Percentiles rank a stretch among this genome's conserved stretches.
These are phyloP conservation scores for Thraustochytrium sp. DNA, from an alignment of 352 stramenopile genomes.

Conservation along the genomic window DNA sequence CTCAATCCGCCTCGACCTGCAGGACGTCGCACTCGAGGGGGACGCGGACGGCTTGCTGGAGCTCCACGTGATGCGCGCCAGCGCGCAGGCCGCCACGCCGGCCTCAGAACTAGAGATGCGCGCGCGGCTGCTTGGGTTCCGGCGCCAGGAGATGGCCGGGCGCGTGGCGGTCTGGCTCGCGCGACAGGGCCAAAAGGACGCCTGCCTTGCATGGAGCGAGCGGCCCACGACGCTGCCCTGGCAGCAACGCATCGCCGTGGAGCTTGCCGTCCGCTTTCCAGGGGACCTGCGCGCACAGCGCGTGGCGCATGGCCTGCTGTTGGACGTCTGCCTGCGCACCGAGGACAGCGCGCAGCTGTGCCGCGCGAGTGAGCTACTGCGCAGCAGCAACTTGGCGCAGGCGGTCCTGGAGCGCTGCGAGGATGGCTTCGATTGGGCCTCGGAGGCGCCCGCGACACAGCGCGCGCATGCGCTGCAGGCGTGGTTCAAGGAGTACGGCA, in stretches of 20 bases:
- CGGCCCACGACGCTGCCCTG: not conserved
- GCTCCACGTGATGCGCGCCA: not conserved
- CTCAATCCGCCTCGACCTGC: not conserved
- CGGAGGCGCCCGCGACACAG: not conserved
- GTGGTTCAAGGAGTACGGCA: not conserved
- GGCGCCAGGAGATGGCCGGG: not conserved
- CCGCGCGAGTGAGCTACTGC: not conserved
- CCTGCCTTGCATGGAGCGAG: not conserved
- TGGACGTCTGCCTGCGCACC: not conserved
- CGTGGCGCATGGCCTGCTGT: not conserved
- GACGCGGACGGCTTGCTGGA: not conserved
- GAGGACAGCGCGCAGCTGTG: not conserved
- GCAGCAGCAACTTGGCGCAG: not conserved
- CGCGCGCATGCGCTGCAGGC: not conserved
- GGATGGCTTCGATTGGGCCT: not conserved
- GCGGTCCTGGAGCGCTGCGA: not conserved
- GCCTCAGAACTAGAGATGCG: not conserved
- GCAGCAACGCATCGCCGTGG: not conserved
- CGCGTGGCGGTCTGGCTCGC: not conserved
- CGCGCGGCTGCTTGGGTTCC: not conserved
- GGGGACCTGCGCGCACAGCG: not conserved
- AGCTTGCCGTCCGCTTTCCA: not conserved
- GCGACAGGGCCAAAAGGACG: not conserved
- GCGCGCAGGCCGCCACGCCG: not conserved
- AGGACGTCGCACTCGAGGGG: not conserved